Evolutionary conservation across 129 eudicot species (phyloP).

Genomic region (Tagetes erecta): DNA sequence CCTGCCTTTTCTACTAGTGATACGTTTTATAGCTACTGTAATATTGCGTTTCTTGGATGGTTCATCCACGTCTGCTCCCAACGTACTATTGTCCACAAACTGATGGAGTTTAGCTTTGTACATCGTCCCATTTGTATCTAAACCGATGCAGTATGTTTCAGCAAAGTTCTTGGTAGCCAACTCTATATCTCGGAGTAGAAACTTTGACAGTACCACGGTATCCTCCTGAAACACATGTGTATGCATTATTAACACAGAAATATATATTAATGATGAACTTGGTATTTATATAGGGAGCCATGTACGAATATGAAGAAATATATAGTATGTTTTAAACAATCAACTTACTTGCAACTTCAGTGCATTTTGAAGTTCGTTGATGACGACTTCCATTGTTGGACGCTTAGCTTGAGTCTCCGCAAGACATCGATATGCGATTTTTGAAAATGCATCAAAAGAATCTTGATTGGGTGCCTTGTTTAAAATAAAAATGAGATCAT

Average conservation of each 20-base stretch:
- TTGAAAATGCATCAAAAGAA: background rate
- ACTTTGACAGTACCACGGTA: background rate
- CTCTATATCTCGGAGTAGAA: background rate
- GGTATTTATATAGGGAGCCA: too few species aligned
- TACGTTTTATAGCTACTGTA: constrained; percentile 10
- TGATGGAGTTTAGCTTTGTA: constrained; percentile 14
- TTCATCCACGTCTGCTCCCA: background rate
- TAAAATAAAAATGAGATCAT: background rate
- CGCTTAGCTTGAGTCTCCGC: constrained; percentile 16
- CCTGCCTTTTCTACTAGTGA: background rate
- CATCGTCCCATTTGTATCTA: background rate
- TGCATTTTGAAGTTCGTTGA: background rate
- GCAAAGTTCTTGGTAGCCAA: constrained; percentile 6
- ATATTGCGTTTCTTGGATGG: background rate
- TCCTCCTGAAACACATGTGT: constrained; percentile 1
- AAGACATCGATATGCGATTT: constrained; percentile 1
- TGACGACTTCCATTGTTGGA: constrained; percentile 15
- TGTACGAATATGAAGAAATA: too few species aligned
- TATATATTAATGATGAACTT: too few species aligned
- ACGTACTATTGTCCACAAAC: background rate
- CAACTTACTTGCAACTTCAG: background rate
- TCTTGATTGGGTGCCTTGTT: constrained; percentile 11
- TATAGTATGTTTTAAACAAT: background rate
- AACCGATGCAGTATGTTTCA: background rate
- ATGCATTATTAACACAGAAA: too few species aligned